Conservation (phyloP, 2,329 filamentous ascomycete species). For the Pseudocercospora pini-densiflorae region DNA sequence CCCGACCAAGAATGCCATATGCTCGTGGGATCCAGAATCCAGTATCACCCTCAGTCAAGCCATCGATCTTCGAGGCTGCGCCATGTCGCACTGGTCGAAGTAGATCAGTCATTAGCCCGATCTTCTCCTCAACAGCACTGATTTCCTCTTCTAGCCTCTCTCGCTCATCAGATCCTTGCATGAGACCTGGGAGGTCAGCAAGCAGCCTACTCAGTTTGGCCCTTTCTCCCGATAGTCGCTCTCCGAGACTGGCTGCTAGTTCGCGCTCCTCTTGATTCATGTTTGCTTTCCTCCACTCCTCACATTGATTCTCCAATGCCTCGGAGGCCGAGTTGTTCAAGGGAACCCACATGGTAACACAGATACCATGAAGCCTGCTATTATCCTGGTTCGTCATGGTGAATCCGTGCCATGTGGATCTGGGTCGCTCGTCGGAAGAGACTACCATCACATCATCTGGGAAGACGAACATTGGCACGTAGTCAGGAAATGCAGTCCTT, state of each 20-base stretch:
- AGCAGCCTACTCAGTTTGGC: conserved; percentile 88
- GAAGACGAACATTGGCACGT: conserved; percentile 99
- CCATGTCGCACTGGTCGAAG: conserved; percentile 89
- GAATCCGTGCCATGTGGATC: conserved; percentile 99
- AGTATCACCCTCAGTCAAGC: conserved; percentile 90
- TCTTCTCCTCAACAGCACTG: conserved; percentile 95
- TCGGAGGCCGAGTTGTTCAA: conserved; percentile 81
- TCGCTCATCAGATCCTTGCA: conserved; percentile 78
- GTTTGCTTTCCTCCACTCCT: conserved; percentile 61
- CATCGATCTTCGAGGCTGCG: conserved; percentile 95
- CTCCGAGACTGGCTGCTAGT: conserved; percentile 86
- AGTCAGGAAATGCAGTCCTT: conserved; percentile 89
- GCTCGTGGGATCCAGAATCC: conserved; percentile 94
- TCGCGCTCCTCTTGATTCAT: conserved; percentile 93
- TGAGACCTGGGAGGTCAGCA: conserved; percentile 77
- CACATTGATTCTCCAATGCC: conserved; percentile 71
- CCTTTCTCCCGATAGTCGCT: conserved; percentile 82
- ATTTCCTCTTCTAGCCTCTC: conserved; percentile 93
- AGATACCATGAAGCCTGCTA: conserved; percentile 89
- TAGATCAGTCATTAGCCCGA: conserved; percentile 94
- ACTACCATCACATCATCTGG: conserved; percentile 98
- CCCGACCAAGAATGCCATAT: conserved; percentile 88
- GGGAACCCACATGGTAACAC: conserved; percentile 90
- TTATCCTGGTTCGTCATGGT: conserved; percentile 96
- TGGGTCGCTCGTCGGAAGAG: conserved; percentile 88